Percentiles rank a stretch among this genome's conserved stretches.
Evolutionary conservation across 164 flowering plant genomes (phyloP).

Genomic region (Chloranthus sessilifolius): DNA sequence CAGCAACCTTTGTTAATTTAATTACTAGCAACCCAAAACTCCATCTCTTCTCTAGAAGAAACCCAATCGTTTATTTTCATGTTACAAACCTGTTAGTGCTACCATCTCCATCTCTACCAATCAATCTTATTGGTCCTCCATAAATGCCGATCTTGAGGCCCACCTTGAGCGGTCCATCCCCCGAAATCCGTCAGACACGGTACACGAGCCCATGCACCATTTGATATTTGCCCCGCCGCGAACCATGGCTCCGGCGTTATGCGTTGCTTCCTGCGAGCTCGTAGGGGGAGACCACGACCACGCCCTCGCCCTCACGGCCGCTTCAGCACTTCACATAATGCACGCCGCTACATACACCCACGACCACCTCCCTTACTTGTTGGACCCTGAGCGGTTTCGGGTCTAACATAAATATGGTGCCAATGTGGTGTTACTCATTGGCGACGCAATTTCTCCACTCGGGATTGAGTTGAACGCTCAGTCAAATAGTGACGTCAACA

Average conservation of each 20-base stretch:
- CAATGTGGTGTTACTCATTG: conserved; percentile 48
- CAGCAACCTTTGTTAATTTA: too few relatives aligned
- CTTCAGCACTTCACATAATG: conserved; percentile 54
- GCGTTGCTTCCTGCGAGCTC: conserved; percentile 59
- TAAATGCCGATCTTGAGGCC: conserved; percentile 36
- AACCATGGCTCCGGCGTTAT: conserved; percentile 50
- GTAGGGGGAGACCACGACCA: conserved; percentile 59
- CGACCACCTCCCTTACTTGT: conserved; percentile 26
- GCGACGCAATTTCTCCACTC: conserved; percentile 45
- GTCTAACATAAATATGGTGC: too few relatives aligned
- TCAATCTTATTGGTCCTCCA: conserved; percentile 35
- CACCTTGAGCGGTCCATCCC: conserved; percentile 39
- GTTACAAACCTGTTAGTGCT: too few relatives aligned
- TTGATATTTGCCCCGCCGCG: conserved; percentile 45
- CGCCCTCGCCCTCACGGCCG: conserved; percentile 45
- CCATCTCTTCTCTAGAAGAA: too few relatives aligned
- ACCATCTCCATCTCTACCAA: conserved; percentile 16
- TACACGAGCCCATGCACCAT: conserved; percentile 57
- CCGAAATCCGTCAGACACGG: conserved; percentile 28
- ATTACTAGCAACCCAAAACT: too few relatives aligned
- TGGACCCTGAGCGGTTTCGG: conserved; percentile 19
- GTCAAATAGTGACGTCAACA: conserved; percentile 16
- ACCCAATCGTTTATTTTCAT: too few relatives aligned
- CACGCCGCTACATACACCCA: conserved; percentile 42
- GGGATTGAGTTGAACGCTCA: conserved; percentile 43